Evolutionary conservation across 768 basidiomycete genomes (phyloP), one percentile per base, ranked within the genome.

Genomic region (Hydnum rufescens): DNA sequence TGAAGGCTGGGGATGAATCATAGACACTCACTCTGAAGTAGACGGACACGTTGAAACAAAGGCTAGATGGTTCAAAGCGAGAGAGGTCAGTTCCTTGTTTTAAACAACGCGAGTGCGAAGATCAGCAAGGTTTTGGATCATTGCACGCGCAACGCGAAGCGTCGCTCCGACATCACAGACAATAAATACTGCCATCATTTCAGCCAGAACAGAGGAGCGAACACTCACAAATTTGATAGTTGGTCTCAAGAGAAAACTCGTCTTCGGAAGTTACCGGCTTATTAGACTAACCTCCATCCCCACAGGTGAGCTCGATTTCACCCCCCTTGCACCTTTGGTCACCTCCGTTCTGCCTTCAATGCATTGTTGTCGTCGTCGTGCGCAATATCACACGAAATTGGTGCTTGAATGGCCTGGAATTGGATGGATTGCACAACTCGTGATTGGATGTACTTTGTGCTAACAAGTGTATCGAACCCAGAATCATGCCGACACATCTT

Each of bases 401-500:
- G 36, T 39, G 36, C 22, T 39, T 39, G 36, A 39, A 39, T 13
- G 13, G 13, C 36, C 13, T 22, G 22, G 13, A 22, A 39, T 39
- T 39, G 13, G 13, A 1, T 13, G 13, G 13, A 13, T 39, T 13
- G 22, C 22, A 13, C 36, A 39, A 39, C 13, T 39, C 22, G 36
- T n/a, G 19, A 8, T 39, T 39, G 36, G 36, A 39, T 39, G 36
- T 39, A 39, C 22, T 22, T 39, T 39, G 36, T 13, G 36, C 36
- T 39, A 22, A 39, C 36, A 13, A 22, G 13, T 39, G 13, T 39
- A 13, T 22, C 22, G 36, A 39, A 39, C 13, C 13, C 13, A 8
- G 26, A 25, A 26, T 71, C 69, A 96, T 95, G 95, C 95, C 95
- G 68, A 88, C 92, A 67, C 89, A 76, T 66, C 74, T 90, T 73